Percentiles rank a stretch among this genome's conserved stretches.
Evolutionary conservation across 306 rosid species (phyloP).

Genomic region (Mimosa pudica): DNA sequence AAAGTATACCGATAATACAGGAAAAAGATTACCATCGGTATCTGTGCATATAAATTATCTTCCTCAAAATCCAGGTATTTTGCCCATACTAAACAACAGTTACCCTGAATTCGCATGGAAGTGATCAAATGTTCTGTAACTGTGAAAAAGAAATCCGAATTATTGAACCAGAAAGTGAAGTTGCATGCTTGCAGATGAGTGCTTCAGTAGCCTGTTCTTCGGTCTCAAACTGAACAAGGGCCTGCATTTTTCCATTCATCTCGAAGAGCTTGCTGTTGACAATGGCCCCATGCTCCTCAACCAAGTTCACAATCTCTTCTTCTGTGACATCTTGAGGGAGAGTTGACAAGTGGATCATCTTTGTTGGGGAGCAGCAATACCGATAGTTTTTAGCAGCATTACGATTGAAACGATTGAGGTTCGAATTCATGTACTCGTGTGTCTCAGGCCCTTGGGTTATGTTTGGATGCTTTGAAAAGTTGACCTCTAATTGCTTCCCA

Average conservation of each 20-base stretch:
- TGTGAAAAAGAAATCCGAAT: constrained; percentile 95
- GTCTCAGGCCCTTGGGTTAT: constrained; percentile 95
- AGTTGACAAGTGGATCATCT: constrained; percentile 89
- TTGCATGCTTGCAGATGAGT: constrained; percentile 97
- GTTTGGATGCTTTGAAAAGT: constrained; percentile 85
- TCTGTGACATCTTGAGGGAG: constrained; percentile 85
- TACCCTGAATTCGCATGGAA: constrained; percentile 34
- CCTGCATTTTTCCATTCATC: constrained; percentile 97
- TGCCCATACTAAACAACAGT: constrained; percentile 43
- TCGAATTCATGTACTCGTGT: constrained; percentile 81
- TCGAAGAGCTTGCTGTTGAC: constrained; percentile 81
- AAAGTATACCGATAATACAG: constrained; percentile 62
- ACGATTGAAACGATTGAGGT: constrained; percentile 95
- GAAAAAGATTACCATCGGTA: constrained; percentile 46
- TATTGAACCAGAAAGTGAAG: constrained; percentile 67
- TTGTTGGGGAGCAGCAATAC: constrained; percentile 95
- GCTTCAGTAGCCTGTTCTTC: constrained; percentile 98
- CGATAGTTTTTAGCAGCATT: constrained; percentile 98
- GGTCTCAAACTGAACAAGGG: constrained; percentile 77
- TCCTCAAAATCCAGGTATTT: constrained; percentile 51
- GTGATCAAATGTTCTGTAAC: constrained; percentile 65
- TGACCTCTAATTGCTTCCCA: constrained; percentile 91
- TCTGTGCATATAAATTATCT: constrained; percentile 49
- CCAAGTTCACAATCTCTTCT: constrained; percentile 73
- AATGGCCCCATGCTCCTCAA: constrained; percentile 81